phyloP scores from a whole-genome alignment of 2,329 filamentous ascomycete genomes.

The Alternaria longipes region DNA sequence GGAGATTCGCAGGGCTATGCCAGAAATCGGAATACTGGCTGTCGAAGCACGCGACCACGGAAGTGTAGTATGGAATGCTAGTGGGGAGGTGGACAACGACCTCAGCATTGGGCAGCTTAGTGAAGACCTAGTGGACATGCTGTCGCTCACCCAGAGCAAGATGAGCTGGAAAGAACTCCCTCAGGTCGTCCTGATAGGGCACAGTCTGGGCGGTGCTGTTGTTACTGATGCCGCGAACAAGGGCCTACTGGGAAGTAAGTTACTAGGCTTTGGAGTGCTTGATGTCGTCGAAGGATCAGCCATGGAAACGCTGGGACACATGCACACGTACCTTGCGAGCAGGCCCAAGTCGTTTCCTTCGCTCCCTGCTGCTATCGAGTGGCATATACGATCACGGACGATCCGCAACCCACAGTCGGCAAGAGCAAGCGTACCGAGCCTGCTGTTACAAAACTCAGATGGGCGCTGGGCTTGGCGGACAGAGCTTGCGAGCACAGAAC shows the following conservation, averaged over 20 bases:
- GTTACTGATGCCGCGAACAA: constrained; percentile 82
- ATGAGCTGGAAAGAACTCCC: constrained; percentile 81
- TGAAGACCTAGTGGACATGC: constrained; percentile 74
- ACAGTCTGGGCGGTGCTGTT: constrained; percentile 91
- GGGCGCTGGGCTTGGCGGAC: constrained; percentile 82
- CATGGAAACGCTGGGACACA: constrained; percentile 91
- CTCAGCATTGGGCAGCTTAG: constrained; percentile 77
- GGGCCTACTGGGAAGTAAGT: constrained; percentile 69
- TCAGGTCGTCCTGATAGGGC: constrained; percentile 82
- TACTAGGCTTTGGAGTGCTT: constrained; percentile 88
- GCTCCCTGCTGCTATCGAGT: constrained; percentile 83
- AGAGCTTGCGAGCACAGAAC: constrained; percentile 81
- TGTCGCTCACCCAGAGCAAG: constrained; percentile 70
- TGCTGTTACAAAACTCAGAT: constrained; percentile 64
- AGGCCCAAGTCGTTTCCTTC: constrained; percentile 81
- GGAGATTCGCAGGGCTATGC: constrained; percentile 79
- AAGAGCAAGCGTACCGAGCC: constrained; percentile 82
- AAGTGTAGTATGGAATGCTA: constrained; percentile 60
- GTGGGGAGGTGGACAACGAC: constrained; percentile 62
- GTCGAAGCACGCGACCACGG: constrained; percentile 90
- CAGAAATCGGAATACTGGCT: constrained; percentile 83
- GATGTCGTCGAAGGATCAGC: constrained; percentile 96
- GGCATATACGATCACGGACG: constrained; percentile 90
- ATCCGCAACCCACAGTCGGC: constrained; percentile 86
- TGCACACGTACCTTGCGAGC: constrained; percentile 89